Percentiles rank a stretch among this genome's conserved stretches.
Evolutionary conservation across 2,329 filamentous ascomycete species (phyloP).

Genomic region (Neodidymelliopsis sp.): DNA sequence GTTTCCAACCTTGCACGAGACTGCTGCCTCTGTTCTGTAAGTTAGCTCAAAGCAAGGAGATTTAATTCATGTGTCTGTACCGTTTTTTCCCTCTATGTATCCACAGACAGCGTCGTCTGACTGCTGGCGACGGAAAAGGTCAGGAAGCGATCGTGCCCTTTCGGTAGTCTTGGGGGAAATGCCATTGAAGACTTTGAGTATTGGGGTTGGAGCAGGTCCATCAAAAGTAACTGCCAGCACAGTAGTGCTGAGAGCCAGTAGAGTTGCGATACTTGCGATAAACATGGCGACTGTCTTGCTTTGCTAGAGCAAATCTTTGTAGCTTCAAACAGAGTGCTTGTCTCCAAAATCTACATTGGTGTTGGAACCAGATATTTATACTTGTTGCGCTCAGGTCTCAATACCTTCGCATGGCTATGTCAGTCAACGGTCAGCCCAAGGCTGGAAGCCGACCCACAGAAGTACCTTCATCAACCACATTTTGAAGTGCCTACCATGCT

Average conservation of each 20-base stretch:
- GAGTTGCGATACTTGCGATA: neutral
- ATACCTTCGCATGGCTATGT: neutral
- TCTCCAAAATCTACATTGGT: neutral
- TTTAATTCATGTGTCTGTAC: constrained; percentile 8
- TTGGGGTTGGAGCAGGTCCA: constrained; percentile 10
- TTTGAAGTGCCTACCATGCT: neutral
- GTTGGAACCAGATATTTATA: neutral
- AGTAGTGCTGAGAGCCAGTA: constrained; percentile 7
- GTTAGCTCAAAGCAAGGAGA: neutral
- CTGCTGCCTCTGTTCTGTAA: constrained; percentile 9
- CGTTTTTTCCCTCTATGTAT: constrained; percentile 21
- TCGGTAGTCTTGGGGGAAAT: constrained; percentile 22
- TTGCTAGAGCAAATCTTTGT: neutral
- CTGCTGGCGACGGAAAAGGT: constrained; percentile 25
- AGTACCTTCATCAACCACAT: neutral
- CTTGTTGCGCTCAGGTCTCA: neutral
- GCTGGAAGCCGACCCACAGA: neutral
- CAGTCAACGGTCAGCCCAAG: neutral
- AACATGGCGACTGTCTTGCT: neutral
- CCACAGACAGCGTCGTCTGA: constrained; percentile 20
- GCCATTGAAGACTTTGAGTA: constrained; percentile 12
- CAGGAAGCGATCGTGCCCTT: constrained; percentile 5
- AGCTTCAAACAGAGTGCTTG: too few species aligned
- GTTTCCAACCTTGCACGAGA: constrained; percentile 20
- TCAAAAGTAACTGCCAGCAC: constrained; percentile 3